A percentile compares a stretch with the other conserved stretches of the same genome.
phyloP scores from a whole-genome alignment of 495 filamentous ascomycete genomes.

The Hypoxylon rickii region DNA sequence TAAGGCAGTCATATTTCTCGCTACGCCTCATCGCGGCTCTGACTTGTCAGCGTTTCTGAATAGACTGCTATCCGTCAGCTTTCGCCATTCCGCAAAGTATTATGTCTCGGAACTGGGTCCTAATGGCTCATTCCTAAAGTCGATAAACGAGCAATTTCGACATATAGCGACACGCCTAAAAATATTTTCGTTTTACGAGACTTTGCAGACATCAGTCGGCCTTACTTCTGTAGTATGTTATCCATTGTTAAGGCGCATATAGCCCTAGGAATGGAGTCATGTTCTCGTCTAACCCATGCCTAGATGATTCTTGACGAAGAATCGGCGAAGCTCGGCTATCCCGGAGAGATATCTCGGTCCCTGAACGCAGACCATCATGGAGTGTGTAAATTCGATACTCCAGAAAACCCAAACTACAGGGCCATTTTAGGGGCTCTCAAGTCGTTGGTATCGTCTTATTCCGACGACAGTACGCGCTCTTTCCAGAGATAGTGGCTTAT shows the following conservation, averaged over 20 bases:
- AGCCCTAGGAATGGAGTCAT: too few relatives aligned
- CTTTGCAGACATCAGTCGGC: conserved; percentile 40
- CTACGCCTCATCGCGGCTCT: conserved; percentile 56
- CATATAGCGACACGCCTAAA: conserved; percentile 41
- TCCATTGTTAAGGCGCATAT: too few relatives aligned
- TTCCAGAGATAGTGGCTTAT: background rate
- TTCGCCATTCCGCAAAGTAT: conserved; percentile 37
- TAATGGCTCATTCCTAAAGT: conserved; percentile 42
- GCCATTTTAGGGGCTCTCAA: conserved; percentile 45
- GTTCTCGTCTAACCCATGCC: too few relatives aligned
- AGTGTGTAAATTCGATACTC: conserved; percentile 53
- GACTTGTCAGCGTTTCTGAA: conserved; percentile 47
- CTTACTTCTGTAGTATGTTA: background rate
- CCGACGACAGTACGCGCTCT: conserved; percentile 9
- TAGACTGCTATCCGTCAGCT: conserved; percentile 33
- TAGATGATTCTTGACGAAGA: conserved; percentile 51
- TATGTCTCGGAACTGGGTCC: conserved; percentile 50
- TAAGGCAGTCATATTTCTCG: conserved; percentile 50
- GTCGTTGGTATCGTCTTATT: conserved; percentile 17
- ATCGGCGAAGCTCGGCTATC: conserved; percentile 52
- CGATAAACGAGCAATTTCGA: conserved; percentile 57
- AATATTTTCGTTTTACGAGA: conserved; percentile 58
- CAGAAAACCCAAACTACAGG: conserved; percentile 48
- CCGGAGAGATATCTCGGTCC: conserved; percentile 43
- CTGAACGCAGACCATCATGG: conserved; percentile 54